Evolutionary conservation across 1,284 basidiomycete genomes (phyloP).

Genomic region (Grifola frondosa): DNA sequence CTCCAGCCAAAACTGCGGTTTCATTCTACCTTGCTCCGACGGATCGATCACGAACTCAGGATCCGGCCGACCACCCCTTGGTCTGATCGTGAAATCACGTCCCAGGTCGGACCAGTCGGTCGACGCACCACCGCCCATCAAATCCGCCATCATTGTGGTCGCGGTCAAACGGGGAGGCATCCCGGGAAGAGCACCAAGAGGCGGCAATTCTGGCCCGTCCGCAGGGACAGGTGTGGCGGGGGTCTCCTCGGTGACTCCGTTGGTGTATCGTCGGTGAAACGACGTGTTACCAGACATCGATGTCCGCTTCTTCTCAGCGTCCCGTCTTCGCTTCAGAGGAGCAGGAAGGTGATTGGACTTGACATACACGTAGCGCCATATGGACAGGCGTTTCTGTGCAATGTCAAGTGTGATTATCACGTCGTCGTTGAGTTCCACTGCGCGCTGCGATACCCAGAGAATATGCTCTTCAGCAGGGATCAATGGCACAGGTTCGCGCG

Average conservation of each 20-base stretch:
- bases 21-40: constrained; percentile 61
- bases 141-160: constrained; percentile 51
- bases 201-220: constrained; percentile 18
- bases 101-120: constrained; percentile 12
- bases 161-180: constrained; percentile 40
- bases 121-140: constrained; percentile 37
- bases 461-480: constrained; percentile 62
- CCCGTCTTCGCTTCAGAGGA: constrained; percentile 17
- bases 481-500: constrained; percentile 45
- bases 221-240: constrained; percentile 15
- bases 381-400: constrained; percentile 48
- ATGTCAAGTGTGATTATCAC: constrained; percentile 58
- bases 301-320: constrained; percentile 16
- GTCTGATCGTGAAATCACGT: constrained; percentile 20
- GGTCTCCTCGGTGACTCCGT: constrained; percentile 18
- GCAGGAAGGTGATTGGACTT: constrained; percentile 49
- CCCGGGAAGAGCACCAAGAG: constrained; percentile 21
- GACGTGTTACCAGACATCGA: constrained; percentile 25
- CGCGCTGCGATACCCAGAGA: constrained; percentile 54
- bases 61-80: constrained; percentile 50
- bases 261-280: constrained; percentile 17
- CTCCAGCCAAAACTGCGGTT: constrained; percentile 68
- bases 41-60: constrained; percentile 24
- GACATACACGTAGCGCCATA: constrained; percentile 74
- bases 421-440: constrained; percentile 44